phyloP scores from a whole-genome alignment of 2,329 filamentous ascomycete species.

The Rhynchosporium secalis region DNA sequence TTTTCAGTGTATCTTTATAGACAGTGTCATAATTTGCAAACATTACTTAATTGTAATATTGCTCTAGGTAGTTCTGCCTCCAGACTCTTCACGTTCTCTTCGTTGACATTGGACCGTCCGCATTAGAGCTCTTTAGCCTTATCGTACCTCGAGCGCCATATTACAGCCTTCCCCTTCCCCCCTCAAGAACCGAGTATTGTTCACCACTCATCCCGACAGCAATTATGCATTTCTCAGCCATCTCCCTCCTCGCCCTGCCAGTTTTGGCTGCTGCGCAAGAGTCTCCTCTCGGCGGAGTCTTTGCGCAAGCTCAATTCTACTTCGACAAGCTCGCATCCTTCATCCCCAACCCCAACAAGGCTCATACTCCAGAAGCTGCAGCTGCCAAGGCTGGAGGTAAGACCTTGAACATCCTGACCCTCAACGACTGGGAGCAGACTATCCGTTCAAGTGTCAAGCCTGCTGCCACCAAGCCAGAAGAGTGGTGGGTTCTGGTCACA shows the following conservation, averaged over 20 bases:
- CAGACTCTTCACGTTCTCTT: constrained; percentile 17
- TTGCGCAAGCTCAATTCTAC: constrained; percentile 64
- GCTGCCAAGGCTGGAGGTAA: constrained; percentile 52
- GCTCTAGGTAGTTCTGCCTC: not conserved
- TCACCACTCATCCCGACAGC: constrained; percentile 14
- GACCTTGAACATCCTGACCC: constrained; percentile 59
- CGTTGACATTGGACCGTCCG: constrained; percentile 25
- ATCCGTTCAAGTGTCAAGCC: constrained; percentile 62
- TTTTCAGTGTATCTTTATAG: not conserved
- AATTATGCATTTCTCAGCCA: constrained; percentile 58
- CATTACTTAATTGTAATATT: constrained; percentile 30
- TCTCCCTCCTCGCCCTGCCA: constrained; percentile 55
- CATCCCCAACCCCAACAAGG: constrained; percentile 50
- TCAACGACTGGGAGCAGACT: constrained; percentile 70
- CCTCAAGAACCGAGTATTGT: constrained; percentile 16
- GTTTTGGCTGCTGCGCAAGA: constrained; percentile 56
- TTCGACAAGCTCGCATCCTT: constrained; percentile 60
- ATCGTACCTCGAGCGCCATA: constrained; percentile 20
- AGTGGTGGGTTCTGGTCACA: constrained; percentile 75
- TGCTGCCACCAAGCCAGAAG: constrained; percentile 62
- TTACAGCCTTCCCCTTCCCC: constrained; percentile 12
- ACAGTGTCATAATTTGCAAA: constrained; percentile 14
- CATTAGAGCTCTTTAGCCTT: constrained; percentile 24
- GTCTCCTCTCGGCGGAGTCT: constrained; percentile 55
- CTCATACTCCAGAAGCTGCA: constrained; percentile 45